Evolutionary conservation across 225 moss, liverwort and hornwort species (phyloP), one percentile per base, ranked within the genome.

Genomic region (Ulota crispa): DNA sequence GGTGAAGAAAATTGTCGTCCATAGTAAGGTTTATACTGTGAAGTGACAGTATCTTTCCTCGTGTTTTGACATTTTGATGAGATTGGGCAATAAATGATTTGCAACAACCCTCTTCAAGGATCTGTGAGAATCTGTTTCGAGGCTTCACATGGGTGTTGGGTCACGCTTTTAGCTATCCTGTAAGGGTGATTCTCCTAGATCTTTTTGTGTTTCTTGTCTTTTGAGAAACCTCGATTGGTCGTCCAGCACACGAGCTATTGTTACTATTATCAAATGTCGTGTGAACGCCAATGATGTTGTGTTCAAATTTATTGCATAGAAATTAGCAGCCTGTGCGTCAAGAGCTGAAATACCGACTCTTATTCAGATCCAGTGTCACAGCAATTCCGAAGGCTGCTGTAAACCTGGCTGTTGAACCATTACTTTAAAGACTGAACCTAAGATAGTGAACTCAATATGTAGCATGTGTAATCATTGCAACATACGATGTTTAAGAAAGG

Each of bases 1-100:
- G 20, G 80, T 87, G 68, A 83, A 79, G 19, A 80, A 53, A 64
- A 85, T 87, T 23, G 47, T 87, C 30, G 79, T 89, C 53, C 87
- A 82, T 30, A 80, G 85, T 73, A 80, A 68, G 80, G 83, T 87
- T 60, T 80, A 85, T 42, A 28, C 70, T 14, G 70, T 89, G 78
- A 78, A 72, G 76, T 60, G 86, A 80, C 37, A 16, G 26, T 1
- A 43, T 59, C 11, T 1, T 41, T 78, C 41, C 24, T 41, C 20
- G 24, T 26, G 41, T 73, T 43, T 37, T 60, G 31, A 73, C 43
- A 5, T 73, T 82, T 41, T 74, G 68, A 26, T 23, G 73, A 86
- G 30, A 54, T 53, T 10, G 32, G 64, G 23, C 28, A 75, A 62
- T 70, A 65, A 81, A 72, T 5, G 72, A 50, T 14, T 28, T 18